Percentiles rank a stretch among this genome's conserved stretches.
Evolutionary conservation across 352 stramenopile species (phyloP).

Genomic region (Thraustochytrium sp.): DNA sequence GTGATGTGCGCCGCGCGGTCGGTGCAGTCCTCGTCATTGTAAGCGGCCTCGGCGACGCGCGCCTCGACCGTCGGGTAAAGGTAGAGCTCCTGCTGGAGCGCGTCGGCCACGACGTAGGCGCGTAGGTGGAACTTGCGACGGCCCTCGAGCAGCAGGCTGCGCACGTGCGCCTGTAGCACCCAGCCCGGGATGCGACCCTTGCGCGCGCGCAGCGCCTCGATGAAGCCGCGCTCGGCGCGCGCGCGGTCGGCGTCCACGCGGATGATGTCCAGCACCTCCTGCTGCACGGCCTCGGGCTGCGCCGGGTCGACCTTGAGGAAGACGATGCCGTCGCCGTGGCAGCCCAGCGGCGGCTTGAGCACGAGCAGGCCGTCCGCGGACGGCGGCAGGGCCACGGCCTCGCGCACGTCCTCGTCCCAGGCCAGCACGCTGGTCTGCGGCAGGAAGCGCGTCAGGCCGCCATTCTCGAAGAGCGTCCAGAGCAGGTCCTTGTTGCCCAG

Average conservation of each 20-base stretch:
- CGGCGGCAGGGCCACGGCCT: not conserved
- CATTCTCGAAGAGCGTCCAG: not conserved
- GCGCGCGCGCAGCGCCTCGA: not conserved
- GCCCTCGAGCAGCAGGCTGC: not conserved
- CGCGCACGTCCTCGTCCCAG: not conserved
- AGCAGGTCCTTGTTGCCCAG: slow-evolving; percentile 29
- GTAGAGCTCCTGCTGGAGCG: not conserved
- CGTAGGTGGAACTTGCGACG: slow-evolving; percentile 33
- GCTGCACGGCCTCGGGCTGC: not conserved
- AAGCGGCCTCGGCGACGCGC: not conserved
- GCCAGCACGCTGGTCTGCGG: not conserved
- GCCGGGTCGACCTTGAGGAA: not conserved
- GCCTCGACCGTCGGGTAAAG: not conserved
- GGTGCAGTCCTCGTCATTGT: not conserved
- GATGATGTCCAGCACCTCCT: not conserved
- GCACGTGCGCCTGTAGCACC: slow-evolving; percentile 1
- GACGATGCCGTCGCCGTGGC: slow-evolving; percentile 20
- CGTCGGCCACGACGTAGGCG: not conserved
- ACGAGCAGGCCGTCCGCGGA: not conserved
- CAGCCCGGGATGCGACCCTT: not conserved
- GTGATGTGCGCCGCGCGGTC: slow-evolving; percentile 32
- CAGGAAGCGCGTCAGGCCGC: not conserved
- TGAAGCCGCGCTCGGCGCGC: not conserved
- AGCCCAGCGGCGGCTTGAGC: slow-evolving; percentile 22
- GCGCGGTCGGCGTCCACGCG: not conserved